Base-by-base conservation (phyloP, 202 grass and related monocot genomes). In the Brachypodium distachyon region DNA sequence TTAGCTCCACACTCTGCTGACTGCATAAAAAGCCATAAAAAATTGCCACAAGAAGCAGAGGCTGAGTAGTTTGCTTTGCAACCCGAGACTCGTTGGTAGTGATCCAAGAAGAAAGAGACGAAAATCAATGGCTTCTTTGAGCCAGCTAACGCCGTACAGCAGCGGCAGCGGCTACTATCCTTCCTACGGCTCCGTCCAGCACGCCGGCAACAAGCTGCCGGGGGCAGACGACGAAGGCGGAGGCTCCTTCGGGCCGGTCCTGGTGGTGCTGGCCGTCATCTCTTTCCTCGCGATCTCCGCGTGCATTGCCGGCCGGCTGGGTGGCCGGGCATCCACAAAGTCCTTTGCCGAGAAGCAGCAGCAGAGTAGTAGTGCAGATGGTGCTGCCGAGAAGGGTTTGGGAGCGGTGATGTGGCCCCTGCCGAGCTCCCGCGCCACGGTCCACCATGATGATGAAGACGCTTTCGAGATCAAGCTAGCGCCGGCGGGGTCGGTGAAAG, bases 201-300 rank as follows among this genome's bases (percentile, higher is more conserved):
- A 59, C 14, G 29, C 78, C n/a, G 67, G 34, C 74, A 52, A 37
- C n/a, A n/a, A n/a, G n/a, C n/a, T n/a, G 12, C 22, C 72, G 0
- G 59, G 77, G 13, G 17, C 63, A n/a, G n/a, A n/a, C 28, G 55
- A 84, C 34, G 87, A 78, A 5, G 83, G 83, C 28, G 4, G 32
- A 2, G 81, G 73, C 31, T 91, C 92, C 0, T 94, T 89, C 40
- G 92, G 92, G 10, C 92, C 92, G 16, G 85, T 94, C 17, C 70
- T 94, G 19, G 61, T 70, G 8, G 92, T 94, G 37, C 76, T 94
- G 33, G 81, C 83, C 0, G 80, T 94, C 17, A 86, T 94, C 72
- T 78, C 85, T 0, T 81, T 91, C 29, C 86, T 94, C 22, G 68
- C 85, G 4, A 13, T 78, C n/a, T 52, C 77, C 22, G 83, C 92